Base-by-base conservation (phyloP, 176 grass and related monocot genomes). In the Tillandsia leiboldiana region DNA sequence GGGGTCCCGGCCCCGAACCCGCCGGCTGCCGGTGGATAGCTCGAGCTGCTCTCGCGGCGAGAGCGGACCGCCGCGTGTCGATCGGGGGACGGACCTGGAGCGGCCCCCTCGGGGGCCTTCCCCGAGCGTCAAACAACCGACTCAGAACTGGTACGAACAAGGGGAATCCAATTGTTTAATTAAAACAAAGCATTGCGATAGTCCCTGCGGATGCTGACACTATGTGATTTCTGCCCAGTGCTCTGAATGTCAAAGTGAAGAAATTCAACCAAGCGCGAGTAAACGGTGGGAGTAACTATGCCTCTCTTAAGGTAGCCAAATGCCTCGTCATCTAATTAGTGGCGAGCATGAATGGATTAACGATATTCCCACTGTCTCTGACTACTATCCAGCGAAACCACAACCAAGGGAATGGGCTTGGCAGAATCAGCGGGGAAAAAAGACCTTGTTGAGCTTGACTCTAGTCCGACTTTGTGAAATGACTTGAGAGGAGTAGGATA, bases 261-360 rank as follows among this genome's bases (percentile, higher is more conserved):
- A 78, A 83, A 83, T 83, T 78, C 81, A 83, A 78, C 81, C 69
- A 83, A 83, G 81, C 75, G 81, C 75, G 81, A 69, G 81, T 83
- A 83, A 83, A 83, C 70, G 74, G 68, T 62, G 67, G 73, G n/a
- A 77, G 80, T 82, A 82, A 82, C 80, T 82, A 82, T 82, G 80
- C 77, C 80, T 82, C 80, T 82, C 73, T 82, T 82, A 82, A 77
- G 80, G 66, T 77, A 82, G 80, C 70, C 78, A 80, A 80, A 80
- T 80, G 70, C 70, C 78, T 82, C 80, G 67, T 73, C 82, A 82
- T 83, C 81, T 79, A 84, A 87, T 91, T 87, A 84, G 81, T 87
- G 84, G 82, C 27, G 27, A 48, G 26, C 80, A 79, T 87, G 83
- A 87, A 87, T 91, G 63, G 70, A n/a, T n/a, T n/a, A n/a, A n/a